Conservation (phyloP, 2,329 filamentous ascomycete genomes). For the Scedosporium dehoogii region DNA sequence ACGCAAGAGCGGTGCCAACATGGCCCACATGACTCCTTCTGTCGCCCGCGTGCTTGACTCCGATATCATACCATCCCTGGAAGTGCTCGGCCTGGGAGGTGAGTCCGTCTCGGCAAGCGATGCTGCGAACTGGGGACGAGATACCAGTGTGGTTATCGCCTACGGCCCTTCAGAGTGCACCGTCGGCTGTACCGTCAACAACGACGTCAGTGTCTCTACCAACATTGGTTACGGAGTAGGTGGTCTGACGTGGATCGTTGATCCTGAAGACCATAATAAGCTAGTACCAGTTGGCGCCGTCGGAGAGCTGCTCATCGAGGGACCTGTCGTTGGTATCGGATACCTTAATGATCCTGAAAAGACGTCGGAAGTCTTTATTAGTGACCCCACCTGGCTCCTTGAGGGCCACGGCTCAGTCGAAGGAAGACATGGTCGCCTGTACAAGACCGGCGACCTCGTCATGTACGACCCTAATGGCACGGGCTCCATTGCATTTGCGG, state of each 20-base stretch:
- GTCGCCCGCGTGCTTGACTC: conserved; percentile 36
- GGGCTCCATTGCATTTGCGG: conserved; percentile 45
- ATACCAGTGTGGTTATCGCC: conserved; percentile 37
- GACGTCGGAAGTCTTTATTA: conserved; percentile 48
- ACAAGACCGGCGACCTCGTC: conserved; percentile 52
- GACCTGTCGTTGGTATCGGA: conserved; percentile 51
- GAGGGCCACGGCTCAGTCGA: conserved; percentile 22
- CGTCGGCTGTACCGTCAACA: conserved; percentile 39
- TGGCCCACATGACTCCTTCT: conserved; percentile 41
- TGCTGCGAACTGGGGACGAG: conserved; percentile 34
- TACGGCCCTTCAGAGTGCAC: conserved; percentile 47
- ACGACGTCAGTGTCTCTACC: conserved; percentile 27
- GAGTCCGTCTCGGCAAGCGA: conserved; percentile 43
- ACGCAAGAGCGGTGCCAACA: conserved; percentile 32
- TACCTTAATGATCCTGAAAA: conserved; percentile 50
- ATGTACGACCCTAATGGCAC: conserved; percentile 42
- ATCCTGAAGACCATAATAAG: conserved; percentile 33
- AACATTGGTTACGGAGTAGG: conserved; percentile 39
- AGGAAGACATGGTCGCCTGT: conserved; percentile 35
- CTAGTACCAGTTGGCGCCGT: conserved; percentile 38
- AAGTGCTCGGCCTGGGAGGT: conserved; percentile 38
- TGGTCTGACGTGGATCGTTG: conserved; percentile 40
- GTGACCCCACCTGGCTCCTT: conserved; percentile 41
- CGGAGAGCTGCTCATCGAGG: conserved; percentile 45
- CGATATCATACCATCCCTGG: conserved; percentile 34